phyloP scores from a whole-genome alignment of 2,329 filamentous ascomycete genomes.

The Aspergillus piperis region DNA sequence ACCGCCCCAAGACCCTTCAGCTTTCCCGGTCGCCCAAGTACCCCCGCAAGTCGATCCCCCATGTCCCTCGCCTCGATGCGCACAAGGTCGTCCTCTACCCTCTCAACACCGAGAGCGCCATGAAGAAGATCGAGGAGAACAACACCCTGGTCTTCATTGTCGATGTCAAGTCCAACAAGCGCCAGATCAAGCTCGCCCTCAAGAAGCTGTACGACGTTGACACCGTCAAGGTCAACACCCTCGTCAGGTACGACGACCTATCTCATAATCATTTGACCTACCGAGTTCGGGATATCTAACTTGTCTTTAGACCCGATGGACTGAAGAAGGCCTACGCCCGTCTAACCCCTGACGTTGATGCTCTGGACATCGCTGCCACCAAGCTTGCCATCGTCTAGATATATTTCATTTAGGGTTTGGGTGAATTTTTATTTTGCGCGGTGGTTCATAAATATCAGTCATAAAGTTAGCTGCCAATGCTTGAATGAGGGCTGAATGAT shows the following conservation, averaged over 20 bases:
- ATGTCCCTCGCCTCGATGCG: conserved; percentile 89
- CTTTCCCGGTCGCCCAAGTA: conserved; percentile 92
- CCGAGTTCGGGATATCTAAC: conserved; percentile 5
- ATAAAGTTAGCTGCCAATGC: conserved; percentile 32
- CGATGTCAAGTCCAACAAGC: conserved; percentile 98
- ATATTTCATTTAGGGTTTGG: conserved; percentile 48
- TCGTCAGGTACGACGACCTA: conserved; percentile 71
- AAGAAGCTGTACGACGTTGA: conserved; percentile 99
- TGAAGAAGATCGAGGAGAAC: conserved; percentile 99
- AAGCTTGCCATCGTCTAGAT: conserved; percentile 96
- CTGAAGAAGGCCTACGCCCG: conserved; percentile 98
- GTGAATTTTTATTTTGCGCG: conserved; percentile 45
- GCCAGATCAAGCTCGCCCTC: conserved; percentile 95
- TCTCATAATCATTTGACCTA: not conserved
- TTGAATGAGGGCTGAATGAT: conserved; percentile 41
- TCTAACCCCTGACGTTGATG: conserved; percentile 94
- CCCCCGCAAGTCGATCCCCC: conserved; percentile 91
- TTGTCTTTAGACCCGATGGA: conserved; percentile 73
- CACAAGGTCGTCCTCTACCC: conserved; percentile 98
- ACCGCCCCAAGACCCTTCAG: conserved; percentile 93
- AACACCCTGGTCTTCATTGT: conserved; percentile 99
- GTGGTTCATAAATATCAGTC: conserved; percentile 44
- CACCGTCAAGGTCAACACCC: conserved; percentile 98
- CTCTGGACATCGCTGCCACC: conserved; percentile 97
- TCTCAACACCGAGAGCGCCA: conserved; percentile 98